A percentile compares a stretch with the other conserved stretches of the same genome.
These are phyloP conservation scores for Ophiocordyceps robertsii DNA, from an alignment of 2,329 filamentous ascomycete genomes.

Conservation along the genomic window DNA sequence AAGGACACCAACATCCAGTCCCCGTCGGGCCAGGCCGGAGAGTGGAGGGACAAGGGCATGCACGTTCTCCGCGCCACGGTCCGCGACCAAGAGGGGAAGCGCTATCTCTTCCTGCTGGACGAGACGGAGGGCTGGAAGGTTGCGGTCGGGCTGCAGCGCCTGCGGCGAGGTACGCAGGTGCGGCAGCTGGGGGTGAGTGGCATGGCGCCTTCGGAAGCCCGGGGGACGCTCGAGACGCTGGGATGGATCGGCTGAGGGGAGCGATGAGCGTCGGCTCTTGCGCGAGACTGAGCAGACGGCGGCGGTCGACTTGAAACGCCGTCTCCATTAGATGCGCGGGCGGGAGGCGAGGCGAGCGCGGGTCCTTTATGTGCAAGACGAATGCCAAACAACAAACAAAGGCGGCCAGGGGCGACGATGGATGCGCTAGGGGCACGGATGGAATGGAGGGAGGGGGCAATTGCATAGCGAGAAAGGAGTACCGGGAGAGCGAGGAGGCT, in stretches of 20 bases:
- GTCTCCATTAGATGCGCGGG: too few relatives aligned
- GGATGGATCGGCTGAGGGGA: slow-evolving; percentile 29
- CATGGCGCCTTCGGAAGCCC: slow-evolving; percentile 40
- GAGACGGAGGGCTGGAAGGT: slow-evolving; percentile 59
- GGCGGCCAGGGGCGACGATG: too few relatives aligned
- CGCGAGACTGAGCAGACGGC: too few relatives aligned
- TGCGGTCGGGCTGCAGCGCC: slow-evolving; percentile 43
- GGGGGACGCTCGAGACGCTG: slow-evolving; percentile 41
- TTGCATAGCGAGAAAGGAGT: slow-evolving; percentile 17
- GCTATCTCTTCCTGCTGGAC: slow-evolving; percentile 49
- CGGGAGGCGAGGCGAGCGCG: too few relatives aligned
- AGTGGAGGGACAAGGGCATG: slow-evolving; percentile 39
- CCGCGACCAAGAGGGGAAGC: slow-evolving; percentile 52
- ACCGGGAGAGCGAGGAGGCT: slow-evolving; percentile 4
- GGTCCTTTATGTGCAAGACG: too few relatives aligned
- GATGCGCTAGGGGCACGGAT: background rate
- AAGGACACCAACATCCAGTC: slow-evolving; percentile 26
- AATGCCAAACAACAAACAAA: too few relatives aligned
- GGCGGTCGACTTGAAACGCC: too few relatives aligned
- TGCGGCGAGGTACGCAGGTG: slow-evolving; percentile 47
- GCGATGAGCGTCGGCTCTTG: too few relatives aligned
- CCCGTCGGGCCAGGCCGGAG: slow-evolving; percentile 32
- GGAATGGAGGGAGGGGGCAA: slow-evolving; percentile 12
- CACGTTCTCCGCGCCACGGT: slow-evolving; percentile 52
- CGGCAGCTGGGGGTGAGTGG: slow-evolving; percentile 44